These are phyloP conservation scores for Moesziomyces sp. DNA, from an alignment of 1,284 basidiomycete genomes.

Conservation along the genomic window DNA sequence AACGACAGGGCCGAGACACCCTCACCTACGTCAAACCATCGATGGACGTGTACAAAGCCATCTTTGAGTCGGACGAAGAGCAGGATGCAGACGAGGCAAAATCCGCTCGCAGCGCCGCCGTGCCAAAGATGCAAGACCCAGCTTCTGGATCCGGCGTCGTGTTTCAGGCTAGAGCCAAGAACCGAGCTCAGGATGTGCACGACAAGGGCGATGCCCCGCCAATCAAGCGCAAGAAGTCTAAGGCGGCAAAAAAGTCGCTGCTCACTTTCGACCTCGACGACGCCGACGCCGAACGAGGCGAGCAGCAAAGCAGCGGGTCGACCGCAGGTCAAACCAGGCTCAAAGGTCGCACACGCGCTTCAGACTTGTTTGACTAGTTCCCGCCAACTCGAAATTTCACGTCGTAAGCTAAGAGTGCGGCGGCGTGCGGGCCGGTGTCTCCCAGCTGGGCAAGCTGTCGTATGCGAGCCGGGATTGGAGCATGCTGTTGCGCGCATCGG, in stretches of 20 bases:
- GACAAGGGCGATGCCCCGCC: constrained; percentile 86
- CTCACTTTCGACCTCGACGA: constrained; percentile 69
- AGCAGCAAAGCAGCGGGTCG: neutral
- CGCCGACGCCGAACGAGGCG: constrained; percentile 63
- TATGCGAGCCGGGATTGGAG: neutral
- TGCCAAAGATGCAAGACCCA: constrained; percentile 33
- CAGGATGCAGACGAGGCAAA: constrained; percentile 73
- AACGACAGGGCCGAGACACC: constrained; percentile 83
- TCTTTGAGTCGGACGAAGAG: constrained; percentile 74
- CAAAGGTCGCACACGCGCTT: constrained; percentile 16
- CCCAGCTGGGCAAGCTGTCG: too few species aligned
- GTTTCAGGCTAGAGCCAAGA: constrained; percentile 27
- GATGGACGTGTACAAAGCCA: constrained; percentile 89
- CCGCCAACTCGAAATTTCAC: neutral
- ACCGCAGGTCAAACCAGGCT: constrained; percentile 3
- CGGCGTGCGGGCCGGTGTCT: too few species aligned
- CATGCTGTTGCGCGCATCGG: neutral
- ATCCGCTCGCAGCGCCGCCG: neutral
- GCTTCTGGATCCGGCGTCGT: constrained; percentile 9
- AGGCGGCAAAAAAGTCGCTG: constrained; percentile 13
- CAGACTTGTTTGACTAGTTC: constrained; percentile 22
- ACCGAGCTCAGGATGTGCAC: constrained; percentile 6
- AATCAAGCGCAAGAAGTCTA: constrained; percentile 63
- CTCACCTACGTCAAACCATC: constrained; percentile 85
- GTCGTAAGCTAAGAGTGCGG: too few species aligned